These are phyloP conservation scores for Penicillium coprophilum DNA, from an alignment of 495 filamentous ascomycete species.

Conservation along the genomic window DNA sequence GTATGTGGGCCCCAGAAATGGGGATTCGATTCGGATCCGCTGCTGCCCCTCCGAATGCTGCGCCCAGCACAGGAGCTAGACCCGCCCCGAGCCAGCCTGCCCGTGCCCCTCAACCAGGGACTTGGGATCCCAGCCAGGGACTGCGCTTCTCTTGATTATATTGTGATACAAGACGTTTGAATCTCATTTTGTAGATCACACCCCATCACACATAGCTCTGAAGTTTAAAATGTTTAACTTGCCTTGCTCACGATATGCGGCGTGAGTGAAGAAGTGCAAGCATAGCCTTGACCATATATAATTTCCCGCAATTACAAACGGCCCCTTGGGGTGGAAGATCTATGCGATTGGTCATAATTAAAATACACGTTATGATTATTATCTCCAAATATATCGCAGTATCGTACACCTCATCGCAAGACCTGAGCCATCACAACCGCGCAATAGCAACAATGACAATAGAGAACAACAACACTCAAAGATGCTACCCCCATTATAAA, in stretches of 20 bases:
- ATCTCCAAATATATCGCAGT: not conserved
- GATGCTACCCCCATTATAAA: not conserved
- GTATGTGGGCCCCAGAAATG: slow-evolving; percentile 78
- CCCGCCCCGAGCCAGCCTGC: slow-evolving; percentile 22
- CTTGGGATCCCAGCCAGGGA: slow-evolving; percentile 64
- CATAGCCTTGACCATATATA: not conserved
- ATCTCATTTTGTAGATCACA: not conserved
- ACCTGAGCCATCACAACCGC: not conserved
- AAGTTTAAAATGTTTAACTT: not conserved
- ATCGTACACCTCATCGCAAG: not conserved
- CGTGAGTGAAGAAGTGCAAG: not conserved
- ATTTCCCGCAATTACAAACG: not conserved
- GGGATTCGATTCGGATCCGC: slow-evolving; percentile 68
- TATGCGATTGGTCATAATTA: not conserved
- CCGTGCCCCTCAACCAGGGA: slow-evolving; percentile 20
- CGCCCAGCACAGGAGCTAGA: slow-evolving; percentile 16
- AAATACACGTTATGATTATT: not conserved
- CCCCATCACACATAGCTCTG: not conserved
- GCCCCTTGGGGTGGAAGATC: not conserved
- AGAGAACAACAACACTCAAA: not conserved
- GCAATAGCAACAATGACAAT: not conserved
- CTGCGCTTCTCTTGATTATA: slow-evolving; percentile 57
- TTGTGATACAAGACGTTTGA: not conserved
- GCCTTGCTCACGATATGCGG: slow-evolving; percentile 2
- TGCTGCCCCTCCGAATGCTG: slow-evolving; percentile 19